phyloP scores from a whole-genome alignment of 2,329 filamentous ascomycete genomes.

The Berkeleyomyces rouxiae region DNA sequence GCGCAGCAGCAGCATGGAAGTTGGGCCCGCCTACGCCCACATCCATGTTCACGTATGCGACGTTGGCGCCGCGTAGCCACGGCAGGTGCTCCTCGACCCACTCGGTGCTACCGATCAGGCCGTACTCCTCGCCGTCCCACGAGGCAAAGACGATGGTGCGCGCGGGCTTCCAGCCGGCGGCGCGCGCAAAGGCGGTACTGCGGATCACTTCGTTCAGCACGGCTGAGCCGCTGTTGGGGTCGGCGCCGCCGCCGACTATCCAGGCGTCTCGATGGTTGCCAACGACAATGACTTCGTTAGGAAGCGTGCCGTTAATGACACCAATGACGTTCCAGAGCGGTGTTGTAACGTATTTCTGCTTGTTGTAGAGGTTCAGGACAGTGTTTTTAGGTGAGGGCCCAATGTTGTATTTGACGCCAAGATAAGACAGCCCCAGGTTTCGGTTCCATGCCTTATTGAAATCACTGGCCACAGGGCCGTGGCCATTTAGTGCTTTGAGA shows the following conservation, averaged over 20 bases:
- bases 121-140: conserved; percentile 76
- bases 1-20: conserved; percentile 53
- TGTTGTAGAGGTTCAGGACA: conserved; percentile 56
- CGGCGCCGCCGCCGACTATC: conserved; percentile 69
- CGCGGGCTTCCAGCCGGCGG: conserved; percentile 42
- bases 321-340: conserved; percentile 87
- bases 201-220: conserved; percentile 64
- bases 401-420: conserved; percentile 70
- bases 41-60: conserved; percentile 80
- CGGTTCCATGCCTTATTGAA: conserved; percentile 56
- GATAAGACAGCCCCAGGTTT: conserved; percentile 56
- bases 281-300: conserved; percentile 72
- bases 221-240: conserved; percentile 70
- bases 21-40: conserved; percentile 48
- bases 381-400: conserved; percentile 62
- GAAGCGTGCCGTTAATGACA: conserved; percentile 71
- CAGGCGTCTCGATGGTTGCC: conserved; percentile 90
- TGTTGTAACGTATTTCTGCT: conserved; percentile 68
- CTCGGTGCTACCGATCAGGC: conserved; percentile 70
- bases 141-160: conserved; percentile 82
- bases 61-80: conserved; percentile 55
- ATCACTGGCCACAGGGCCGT: conserved; percentile 61
- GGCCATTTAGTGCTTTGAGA: conserved; percentile 75
- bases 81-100: conserved; percentile 84
- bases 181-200: conserved; percentile 53